Conservation (phyloP, 116 monocot species). For the Thalassia testudinum region DNA sequence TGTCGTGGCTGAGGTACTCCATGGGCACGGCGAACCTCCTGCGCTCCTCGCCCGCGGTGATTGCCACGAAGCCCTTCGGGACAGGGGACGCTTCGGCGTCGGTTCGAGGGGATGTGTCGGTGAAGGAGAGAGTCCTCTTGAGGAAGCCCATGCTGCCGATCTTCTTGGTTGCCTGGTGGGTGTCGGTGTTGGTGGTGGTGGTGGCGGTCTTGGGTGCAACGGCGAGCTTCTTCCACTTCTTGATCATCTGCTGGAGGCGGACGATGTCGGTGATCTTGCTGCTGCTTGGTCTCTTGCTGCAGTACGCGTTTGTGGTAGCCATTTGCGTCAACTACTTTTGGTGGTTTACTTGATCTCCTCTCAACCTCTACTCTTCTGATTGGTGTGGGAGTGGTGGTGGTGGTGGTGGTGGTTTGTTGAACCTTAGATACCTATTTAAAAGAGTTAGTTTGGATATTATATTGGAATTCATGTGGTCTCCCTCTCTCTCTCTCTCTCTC, state of each 20-base stretch:
- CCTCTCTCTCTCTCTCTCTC: too few species aligned
- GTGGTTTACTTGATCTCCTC: too few species aligned
- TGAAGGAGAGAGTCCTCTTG: conserved; percentile 50
- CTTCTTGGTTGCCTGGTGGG: background rate
- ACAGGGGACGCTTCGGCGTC: conserved; percentile 11
- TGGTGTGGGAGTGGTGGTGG: too few species aligned
- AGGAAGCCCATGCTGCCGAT: conserved; percentile 26
- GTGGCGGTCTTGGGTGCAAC: conserved; percentile 28
- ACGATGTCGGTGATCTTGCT: conserved; percentile 64
- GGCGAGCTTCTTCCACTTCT: conserved; percentile 62
- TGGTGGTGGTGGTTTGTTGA: too few species aligned
- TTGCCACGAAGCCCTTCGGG: conserved; percentile 62
- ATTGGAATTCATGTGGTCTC: too few species aligned
- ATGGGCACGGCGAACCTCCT: conserved; percentile 64
- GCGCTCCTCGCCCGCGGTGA: conserved; percentile 55
- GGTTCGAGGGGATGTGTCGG: conserved; percentile 1
- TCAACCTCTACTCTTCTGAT: too few species aligned
- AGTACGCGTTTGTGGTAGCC: too few species aligned
- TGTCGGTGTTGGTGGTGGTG: conserved; percentile 8
- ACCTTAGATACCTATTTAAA: too few species aligned
- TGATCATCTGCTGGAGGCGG: conserved; percentile 49
- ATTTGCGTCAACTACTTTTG: too few species aligned
- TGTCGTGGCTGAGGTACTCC: conserved; percentile 44
- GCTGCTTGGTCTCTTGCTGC: too few species aligned
- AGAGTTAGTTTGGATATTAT: too few species aligned